Percentiles rank a stretch among this genome's conserved stretches.
phyloP scores from a whole-genome alignment of 306 rosid species.

The Quercus ilex region DNA sequence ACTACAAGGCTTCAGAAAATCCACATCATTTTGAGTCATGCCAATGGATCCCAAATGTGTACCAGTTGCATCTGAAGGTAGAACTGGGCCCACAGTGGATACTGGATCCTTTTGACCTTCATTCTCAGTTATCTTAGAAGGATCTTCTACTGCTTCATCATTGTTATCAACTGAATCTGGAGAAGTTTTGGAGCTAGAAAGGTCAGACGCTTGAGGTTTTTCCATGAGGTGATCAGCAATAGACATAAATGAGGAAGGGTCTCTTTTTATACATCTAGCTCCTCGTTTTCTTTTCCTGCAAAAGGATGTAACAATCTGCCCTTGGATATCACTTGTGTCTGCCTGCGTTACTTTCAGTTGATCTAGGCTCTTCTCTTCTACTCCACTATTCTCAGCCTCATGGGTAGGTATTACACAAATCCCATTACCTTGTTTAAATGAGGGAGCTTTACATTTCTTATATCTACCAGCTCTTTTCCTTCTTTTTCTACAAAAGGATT shows the following conservation, averaged over 20 bases:
- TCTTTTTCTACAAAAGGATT: not conserved
- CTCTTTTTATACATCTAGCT: slow-evolving; percentile 14
- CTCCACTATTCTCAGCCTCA: slow-evolving; percentile 33
- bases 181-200: slow-evolving; percentile 30
- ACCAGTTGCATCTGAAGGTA: slow-evolving; percentile 21
- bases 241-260: slow-evolving; percentile 23
- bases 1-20: slow-evolving; percentile 32
- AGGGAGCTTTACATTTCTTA: not conserved
- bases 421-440: slow-evolving; percentile 18
- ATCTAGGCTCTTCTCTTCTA: slow-evolving; percentile 30
- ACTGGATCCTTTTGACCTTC: slow-evolving; percentile 37
- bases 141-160: slow-evolving; percentile 27
- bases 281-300: slow-evolving; percentile 39
- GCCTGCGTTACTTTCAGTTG: not conserved
- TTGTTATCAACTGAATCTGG: slow-evolving; percentile 15
- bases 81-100: slow-evolving; percentile 20
- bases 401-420: slow-evolving; percentile 23
- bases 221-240: slow-evolving; percentile 28
- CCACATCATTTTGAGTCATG: slow-evolving; percentile 31
- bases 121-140: slow-evolving; percentile 31
- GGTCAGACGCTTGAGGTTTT: slow-evolving; percentile 28
- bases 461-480: not conserved
- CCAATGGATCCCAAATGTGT: slow-evolving; percentile 27
- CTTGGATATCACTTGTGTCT: not conserved
- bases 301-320: slow-evolving; percentile 22